phyloP scores from a whole-genome alignment of 805 yeast species.

The Candida tibetensis region DNA sequence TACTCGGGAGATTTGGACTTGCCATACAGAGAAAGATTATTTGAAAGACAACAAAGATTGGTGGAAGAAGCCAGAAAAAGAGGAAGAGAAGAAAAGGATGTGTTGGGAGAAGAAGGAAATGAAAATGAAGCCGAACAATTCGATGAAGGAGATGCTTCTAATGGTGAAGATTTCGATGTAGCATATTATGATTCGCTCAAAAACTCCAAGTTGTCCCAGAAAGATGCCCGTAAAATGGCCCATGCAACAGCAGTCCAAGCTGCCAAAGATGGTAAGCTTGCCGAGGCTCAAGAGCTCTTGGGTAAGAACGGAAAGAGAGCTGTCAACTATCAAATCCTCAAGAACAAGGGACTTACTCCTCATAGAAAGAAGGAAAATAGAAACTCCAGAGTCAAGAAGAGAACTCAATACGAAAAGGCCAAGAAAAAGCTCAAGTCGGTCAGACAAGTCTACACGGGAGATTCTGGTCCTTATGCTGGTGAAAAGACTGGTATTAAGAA shows the following conservation, averaged over 20 bases:
- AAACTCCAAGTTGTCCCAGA: constrained; percentile 45
- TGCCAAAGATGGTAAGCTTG: constrained; percentile 79
- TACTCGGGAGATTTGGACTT: constrained; percentile 83
- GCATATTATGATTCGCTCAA: constrained; percentile 60
- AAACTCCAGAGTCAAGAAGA: constrained; percentile 96
- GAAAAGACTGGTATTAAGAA: constrained; percentile 97
- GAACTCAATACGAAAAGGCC: constrained; percentile 93
- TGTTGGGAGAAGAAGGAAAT: constrained; percentile 50
- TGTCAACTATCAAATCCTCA: constrained; percentile 87
- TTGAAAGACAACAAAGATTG: constrained; percentile 84
- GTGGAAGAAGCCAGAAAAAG: constrained; percentile 85
- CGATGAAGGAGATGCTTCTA: constrained; percentile 33
- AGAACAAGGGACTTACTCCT: constrained; percentile 94
- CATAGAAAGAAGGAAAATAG: constrained; percentile 90
- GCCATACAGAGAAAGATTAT: constrained; percentile 87
- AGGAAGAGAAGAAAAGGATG: constrained; percentile 53
- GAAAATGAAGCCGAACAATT: constrained; percentile 49
- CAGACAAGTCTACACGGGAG: constrained; percentile 81
- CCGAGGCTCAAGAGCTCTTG: constrained; percentile 61
- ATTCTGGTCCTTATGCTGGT: constrained; percentile 74
- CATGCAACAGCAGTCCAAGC: constrained; percentile 74
- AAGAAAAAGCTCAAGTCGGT: constrained; percentile 89
- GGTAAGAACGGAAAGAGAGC: constrained; percentile 92
- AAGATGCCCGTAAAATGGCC: constrained; percentile 54
- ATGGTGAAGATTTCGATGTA: constrained; percentile 28